Conservation (phyloP, 2,329 filamentous ascomycete species). For the Colletotrichum cordylinicola region DNA sequence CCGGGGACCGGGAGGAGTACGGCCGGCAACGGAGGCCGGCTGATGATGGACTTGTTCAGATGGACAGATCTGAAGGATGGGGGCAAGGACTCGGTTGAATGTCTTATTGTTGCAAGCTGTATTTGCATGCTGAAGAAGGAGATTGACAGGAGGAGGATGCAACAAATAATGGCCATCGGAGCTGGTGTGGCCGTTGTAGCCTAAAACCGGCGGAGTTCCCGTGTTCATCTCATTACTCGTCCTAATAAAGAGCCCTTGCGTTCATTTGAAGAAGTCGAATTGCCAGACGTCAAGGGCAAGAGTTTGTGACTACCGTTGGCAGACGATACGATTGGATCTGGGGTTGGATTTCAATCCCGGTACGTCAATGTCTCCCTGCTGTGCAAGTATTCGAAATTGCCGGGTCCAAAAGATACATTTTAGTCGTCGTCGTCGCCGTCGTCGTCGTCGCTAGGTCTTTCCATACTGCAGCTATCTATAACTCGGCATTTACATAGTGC, state of each 20-base stretch:
- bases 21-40: constrained; percentile 57
- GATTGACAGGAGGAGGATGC: constrained; percentile 59
- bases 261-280: neutral
- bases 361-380: too few species aligned
- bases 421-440: too few species aligned
- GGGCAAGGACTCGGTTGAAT: constrained; percentile 45
- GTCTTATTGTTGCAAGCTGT: constrained; percentile 61
- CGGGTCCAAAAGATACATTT: too few species aligned
- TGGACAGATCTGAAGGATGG: constrained; percentile 39
- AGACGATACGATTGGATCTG: too few species aligned
- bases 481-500: neutral
- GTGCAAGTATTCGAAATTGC: too few species aligned
- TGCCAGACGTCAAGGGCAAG: neutral
- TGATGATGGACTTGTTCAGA: constrained; percentile 47
- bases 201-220: neutral
- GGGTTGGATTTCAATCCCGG: too few species aligned
- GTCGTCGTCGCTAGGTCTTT: too few species aligned
- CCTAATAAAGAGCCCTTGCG: neutral
- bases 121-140: constrained; percentile 71
- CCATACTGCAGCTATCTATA: neutral
- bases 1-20: constrained; percentile 39
- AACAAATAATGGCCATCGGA: constrained; percentile 54
- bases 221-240: neutral
- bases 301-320: too few species aligned
- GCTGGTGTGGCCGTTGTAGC: constrained; percentile 27